Conservation (phyloP, 371 early-diverging fungal genomes). For the Apophysomyces elegans region DNA sequence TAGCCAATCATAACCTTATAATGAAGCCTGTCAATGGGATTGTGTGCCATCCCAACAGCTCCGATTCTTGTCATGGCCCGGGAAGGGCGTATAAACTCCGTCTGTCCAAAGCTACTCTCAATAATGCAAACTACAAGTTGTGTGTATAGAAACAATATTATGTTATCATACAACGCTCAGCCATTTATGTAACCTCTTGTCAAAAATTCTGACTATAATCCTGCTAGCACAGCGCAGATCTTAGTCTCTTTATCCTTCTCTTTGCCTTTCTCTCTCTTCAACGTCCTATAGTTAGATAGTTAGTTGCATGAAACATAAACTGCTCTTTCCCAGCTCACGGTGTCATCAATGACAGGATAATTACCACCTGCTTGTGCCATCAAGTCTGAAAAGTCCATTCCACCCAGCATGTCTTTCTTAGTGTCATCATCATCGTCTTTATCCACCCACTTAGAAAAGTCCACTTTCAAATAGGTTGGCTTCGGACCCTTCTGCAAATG, state of each 20-base stretch:
- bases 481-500: slow-evolving; percentile 77
- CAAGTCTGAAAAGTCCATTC: slow-evolving; percentile 37
- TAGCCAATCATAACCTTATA: too few species aligned
- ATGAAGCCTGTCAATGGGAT: too few species aligned
- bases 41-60: too few species aligned
- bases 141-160: too few species aligned
- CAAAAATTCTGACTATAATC: too few species aligned
- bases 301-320: not conserved
- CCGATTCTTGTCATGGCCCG: too few species aligned
- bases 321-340: not conserved
- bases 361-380: slow-evolving; percentile 46
- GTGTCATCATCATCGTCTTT: slow-evolving; percentile 92
- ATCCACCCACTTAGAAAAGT: slow-evolving; percentile 91
- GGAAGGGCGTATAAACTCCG: too few species aligned
- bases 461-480: slow-evolving; percentile 85
- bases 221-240: too few species aligned
- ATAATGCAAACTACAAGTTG: too few species aligned
- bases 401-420: not conserved
- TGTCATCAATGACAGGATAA: slow-evolving; percentile 15
- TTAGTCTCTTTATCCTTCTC: not conserved
- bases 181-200: not conserved
- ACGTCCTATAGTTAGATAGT: not conserved
- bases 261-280: not conserved
- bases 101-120: too few species aligned
- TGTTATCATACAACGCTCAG: not conserved